These are phyloP conservation scores for Breynia disticha DNA, from an alignment of 441 rosid species.

Conservation along the genomic window DNA sequence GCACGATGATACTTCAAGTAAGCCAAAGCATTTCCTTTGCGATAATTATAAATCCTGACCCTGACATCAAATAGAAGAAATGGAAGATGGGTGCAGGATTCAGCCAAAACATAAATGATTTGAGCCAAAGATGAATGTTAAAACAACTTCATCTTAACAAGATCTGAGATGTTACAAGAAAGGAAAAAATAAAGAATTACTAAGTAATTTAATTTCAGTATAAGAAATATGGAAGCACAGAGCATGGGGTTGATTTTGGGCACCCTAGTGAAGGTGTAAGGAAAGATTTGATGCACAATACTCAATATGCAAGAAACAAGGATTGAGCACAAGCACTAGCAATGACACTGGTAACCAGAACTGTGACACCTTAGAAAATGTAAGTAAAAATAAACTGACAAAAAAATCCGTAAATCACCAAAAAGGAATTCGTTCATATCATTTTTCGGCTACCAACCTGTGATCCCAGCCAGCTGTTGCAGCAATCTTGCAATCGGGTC, in stretches of 20 bases:
- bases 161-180: too few relatives aligned
- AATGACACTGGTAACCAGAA: too few relatives aligned
- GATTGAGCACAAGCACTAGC: too few relatives aligned
- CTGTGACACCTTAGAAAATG: too few relatives aligned
- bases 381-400: too few relatives aligned
- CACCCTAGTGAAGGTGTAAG: background rate
- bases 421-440: too few relatives aligned
- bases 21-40: slow-evolving; percentile 76
- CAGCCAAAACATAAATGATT: background rate
- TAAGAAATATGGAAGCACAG: too few relatives aligned
- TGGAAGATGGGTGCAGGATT: background rate
- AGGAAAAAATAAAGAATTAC: background rate
- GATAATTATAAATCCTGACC: slow-evolving; percentile 63
- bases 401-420: too few relatives aligned
- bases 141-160: too few relatives aligned
- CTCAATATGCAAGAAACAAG: too few relatives aligned
- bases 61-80: slow-evolving; percentile 28
- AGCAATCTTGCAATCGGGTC: slow-evolving; percentile 69
- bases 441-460: slow-evolving; percentile 32
- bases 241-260: background rate
- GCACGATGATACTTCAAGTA: slow-evolving; percentile 76
- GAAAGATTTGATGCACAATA: too few relatives aligned
- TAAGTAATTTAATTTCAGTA: background rate
- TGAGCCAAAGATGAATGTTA: too few relatives aligned
- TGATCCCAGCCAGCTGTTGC: slow-evolving; percentile 98